A percentile compares a stretch with the other conserved stretches of the same genome.
These are phyloP conservation scores for Rhodamnia rubescens DNA, from an alignment of 345 rosid genomes.

Conservation along the genomic window DNA sequence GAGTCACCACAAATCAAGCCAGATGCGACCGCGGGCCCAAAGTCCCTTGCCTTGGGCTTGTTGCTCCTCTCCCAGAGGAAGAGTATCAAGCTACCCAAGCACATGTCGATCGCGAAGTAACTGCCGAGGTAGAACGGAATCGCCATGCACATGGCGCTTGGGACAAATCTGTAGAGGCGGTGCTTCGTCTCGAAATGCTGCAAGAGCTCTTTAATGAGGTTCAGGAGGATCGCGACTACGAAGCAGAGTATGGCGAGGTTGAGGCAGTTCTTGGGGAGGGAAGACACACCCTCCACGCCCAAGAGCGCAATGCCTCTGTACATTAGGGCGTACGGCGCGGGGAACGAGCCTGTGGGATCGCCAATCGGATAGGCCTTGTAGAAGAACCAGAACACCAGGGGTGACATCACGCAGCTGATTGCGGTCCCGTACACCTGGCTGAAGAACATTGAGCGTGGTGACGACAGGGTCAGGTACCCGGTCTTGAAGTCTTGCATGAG, in stretches of 20 bases:
- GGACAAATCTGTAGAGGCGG: slow-evolving; percentile 38
- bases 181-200: slow-evolving; percentile 17
- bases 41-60: slow-evolving; percentile 45
- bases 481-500: slow-evolving; percentile 92
- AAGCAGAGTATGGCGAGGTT: slow-evolving; percentile 43
- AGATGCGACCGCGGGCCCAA: slow-evolving; percentile 63
- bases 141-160: slow-evolving; percentile 94
- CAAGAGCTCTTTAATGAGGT: slow-evolving; percentile 22
- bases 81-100: slow-evolving; percentile 71
- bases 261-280: slow-evolving; percentile 73
- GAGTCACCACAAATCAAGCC: slow-evolving; percentile 90
- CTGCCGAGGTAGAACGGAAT: slow-evolving; percentile 89
- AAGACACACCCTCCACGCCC: slow-evolving; percentile 51
- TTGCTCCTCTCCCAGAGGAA: slow-evolving; percentile 51
- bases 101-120: slow-evolving; percentile 85
- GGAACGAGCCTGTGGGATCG: slow-evolving; percentile 49
- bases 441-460: slow-evolving; percentile 81
- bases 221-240: slow-evolving; percentile 27
- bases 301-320: slow-evolving; percentile 76
- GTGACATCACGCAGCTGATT: slow-evolving; percentile 54
- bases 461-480: slow-evolving; percentile 79
- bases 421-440: slow-evolving; percentile 76
- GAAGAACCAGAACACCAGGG: slow-evolving; percentile 80
- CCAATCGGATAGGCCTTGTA: slow-evolving; percentile 69
- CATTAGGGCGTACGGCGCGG: slow-evolving; percentile 63